Base-by-base conservation (phyloP, 805 yeast genomes). In the Candida yuanshanica region DNA sequence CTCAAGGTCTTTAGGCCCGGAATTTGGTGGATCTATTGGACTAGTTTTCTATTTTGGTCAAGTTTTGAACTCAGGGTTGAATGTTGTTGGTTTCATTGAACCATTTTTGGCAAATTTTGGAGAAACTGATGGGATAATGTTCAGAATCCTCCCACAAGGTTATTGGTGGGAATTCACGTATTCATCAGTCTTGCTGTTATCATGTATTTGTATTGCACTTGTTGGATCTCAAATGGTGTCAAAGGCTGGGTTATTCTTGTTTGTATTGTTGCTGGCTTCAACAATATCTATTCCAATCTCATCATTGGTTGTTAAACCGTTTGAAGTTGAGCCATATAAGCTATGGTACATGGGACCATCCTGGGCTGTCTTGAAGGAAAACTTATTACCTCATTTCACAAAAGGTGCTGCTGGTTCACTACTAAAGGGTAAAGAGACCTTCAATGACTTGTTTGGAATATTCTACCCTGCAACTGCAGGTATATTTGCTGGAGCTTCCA, bases 391-490 rank as follows among this genome's bases (percentile, higher is more conserved):
- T 0, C 72, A 75, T 39, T 88, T 88, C 59, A 89, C 97, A 0
- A 70, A 75, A 29, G 93, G 93, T 18, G 97, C 98, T 3, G 97
- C 96, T 5, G 99, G 98, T 1, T 86, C 95, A 4, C 77, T 81
- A 22, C 48, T 72, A 20, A 49, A 60, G 8, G 64, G 65, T 0
- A 77, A 72, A 13, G 98, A 91, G 59, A 87, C 81, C 1, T 88
- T 91, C 56, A 77, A 81, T 41, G 83, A 85, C 58, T 64, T 95
- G 48, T 93, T 93, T 73, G 98, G 98, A 4, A 86, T 93, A 35
- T 88, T 93, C 59, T 93, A 93, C 67, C 97, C 99, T 10, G 96
- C 99, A 1, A 91, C 99, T 0, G 96, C 98, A 7, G 99, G 99
- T 43, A 90, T 93, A 21, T 83, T 93, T 62, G 98, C 99, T 3